Evolutionary conservation across 805 yeast species (phyloP).

Genomic region (Starmerella floricola): DNA sequence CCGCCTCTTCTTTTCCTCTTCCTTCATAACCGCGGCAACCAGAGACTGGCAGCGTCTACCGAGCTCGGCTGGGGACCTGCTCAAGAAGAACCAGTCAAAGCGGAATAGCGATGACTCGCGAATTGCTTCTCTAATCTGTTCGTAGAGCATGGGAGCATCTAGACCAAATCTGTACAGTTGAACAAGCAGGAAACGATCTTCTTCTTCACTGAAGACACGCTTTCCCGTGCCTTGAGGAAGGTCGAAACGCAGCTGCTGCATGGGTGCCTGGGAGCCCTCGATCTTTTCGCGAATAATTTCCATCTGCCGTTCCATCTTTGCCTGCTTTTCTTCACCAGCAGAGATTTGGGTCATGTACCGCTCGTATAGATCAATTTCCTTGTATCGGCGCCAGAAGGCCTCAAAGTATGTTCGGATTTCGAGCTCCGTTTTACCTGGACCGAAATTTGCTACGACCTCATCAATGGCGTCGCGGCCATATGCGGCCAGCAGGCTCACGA

Average conservation of each 20-base stretch:
- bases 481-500: constrained; percentile 59
- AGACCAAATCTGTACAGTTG: constrained; percentile 72
- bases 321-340: constrained; percentile 73
- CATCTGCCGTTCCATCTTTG: constrained; percentile 53
- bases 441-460: constrained; percentile 61
- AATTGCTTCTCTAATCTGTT: constrained; percentile 61
- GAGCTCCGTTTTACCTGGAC: constrained; percentile 62
- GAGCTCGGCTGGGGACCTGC: constrained; percentile 65
- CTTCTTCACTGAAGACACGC: constrained; percentile 65
- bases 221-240: constrained; percentile 53
- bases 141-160: constrained; percentile 68
- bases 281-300: constrained; percentile 70
- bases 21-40: constrained; percentile 61
- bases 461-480: constrained; percentile 67
- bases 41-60: constrained; percentile 72
- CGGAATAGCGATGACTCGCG: constrained; percentile 65
- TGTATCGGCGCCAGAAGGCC: constrained; percentile 69
- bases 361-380: constrained; percentile 81
- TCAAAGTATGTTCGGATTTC: constrained; percentile 69
- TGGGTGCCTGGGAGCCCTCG: constrained; percentile 57
- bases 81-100: constrained; percentile 76
- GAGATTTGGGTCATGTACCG: constrained; percentile 70
- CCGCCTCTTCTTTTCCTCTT: constrained; percentile 28
- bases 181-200: constrained; percentile 75
- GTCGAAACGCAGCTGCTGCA: constrained; percentile 61